Evolutionary conservation across 179 eudicot genomes (phyloP), one percentile per base, ranked within the genome.

Genomic region (Silene vulgaris): DNA sequence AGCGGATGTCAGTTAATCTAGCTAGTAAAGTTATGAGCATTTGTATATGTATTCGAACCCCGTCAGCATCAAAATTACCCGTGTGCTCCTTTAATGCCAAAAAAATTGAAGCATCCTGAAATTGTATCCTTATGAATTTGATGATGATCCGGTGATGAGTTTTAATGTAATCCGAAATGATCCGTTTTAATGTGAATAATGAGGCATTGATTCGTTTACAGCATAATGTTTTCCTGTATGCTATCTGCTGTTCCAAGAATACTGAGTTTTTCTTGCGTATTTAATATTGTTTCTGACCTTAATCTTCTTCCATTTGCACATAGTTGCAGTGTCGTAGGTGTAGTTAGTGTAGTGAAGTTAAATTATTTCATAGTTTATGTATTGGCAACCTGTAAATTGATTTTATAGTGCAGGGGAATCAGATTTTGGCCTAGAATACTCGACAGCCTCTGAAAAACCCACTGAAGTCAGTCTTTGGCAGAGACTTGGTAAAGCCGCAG

Each of bases 401-500:
- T 69, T 72, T 65, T 88, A 62, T 89, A 96, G 99, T 82, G 84
- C 88, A 86, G 92, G 90, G 77, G 92, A 89, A 70, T 80, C 79
- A 82, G 84, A 32, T 76, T 50, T 71, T 28, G 90, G 78, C 79
- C 65, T 75, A 5, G 75, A 75, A 78, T 80, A 79, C 76, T 71
- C 82, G 75, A 82, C 75, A 32, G 81, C 90, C 74, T 75, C 83
- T 73, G 89, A 89, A 76, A 88, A 86, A 82, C 75, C 79, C 78
- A 77, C 92, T 66, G 99, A 85, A 81, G 80, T 89, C 76, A 81
- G 83, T 82, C 80, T 96, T 79, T 96, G 97, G 96, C 90, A 91
- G 71, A 85, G 93, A 81, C 96, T 96, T 77, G 96, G 99, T 72
- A 91, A 88, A 78, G 93, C 99, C 76, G 85, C 91, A 68, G 85